A percentile compares a stretch with the other conserved stretches of the same genome.
These are phyloP conservation scores for Citrullus amarus DNA, from an alignment of 306 rosid genomes.

Conservation along the genomic window DNA sequence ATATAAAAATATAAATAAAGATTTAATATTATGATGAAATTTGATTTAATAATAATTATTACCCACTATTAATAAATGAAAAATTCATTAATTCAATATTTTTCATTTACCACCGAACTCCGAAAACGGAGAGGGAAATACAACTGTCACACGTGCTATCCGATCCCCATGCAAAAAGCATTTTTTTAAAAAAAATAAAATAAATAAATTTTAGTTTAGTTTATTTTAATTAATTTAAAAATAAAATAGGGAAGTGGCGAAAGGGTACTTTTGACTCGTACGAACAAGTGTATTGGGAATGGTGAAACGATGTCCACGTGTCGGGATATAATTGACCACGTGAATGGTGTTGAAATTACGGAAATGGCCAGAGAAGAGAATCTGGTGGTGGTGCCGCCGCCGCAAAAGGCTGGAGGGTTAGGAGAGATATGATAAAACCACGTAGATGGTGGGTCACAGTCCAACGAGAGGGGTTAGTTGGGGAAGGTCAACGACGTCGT, in stretches of 20 bases:
- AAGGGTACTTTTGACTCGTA: background rate
- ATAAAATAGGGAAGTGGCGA: background rate
- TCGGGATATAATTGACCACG: background rate
- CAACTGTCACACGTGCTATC: constrained; percentile 3
- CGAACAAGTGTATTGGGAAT: background rate
- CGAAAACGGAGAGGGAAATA: background rate
- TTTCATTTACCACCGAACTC: background rate
- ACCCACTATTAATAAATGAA: background rate
- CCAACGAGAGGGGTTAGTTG: background rate
- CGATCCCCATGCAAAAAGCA: background rate
- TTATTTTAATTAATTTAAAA: background rate
- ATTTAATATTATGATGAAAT: too few relatives aligned
- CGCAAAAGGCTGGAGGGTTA: background rate
- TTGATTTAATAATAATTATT: too few relatives aligned
- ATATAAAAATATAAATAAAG: too few relatives aligned
- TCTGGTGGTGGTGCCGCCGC: background rate
- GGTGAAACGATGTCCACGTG: background rate
- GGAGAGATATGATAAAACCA: background rate
- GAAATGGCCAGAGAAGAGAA: background rate
- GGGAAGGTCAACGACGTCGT: background rate
- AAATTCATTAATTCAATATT: background rate
- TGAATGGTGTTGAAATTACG: background rate
- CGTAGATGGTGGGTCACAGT: background rate
- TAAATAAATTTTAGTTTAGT: too few relatives aligned
- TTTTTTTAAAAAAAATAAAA: too few relatives aligned